Evolutionary conservation across 768 basidiomycete species (phyloP).

Genomic region (Inosperma sp.): DNA sequence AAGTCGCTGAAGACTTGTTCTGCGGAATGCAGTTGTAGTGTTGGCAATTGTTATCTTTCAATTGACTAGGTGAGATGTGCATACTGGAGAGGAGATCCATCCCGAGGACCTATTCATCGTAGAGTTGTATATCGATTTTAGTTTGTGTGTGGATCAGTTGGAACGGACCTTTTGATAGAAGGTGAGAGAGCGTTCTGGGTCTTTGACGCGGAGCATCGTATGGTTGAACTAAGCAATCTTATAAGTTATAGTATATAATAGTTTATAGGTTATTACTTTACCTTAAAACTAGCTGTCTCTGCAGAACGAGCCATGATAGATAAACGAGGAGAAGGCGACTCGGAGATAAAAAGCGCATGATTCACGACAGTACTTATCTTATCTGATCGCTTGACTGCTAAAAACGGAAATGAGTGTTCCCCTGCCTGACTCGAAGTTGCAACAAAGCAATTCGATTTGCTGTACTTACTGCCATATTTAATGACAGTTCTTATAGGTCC

Average conservation of each 20-base stretch:
- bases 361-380: no score
- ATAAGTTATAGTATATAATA: background rate
- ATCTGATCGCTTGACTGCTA: no score
- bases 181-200: conserved; percentile 71
- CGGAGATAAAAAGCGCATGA: no score
- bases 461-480: no score
- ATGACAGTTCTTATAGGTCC: no score
- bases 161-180: conserved; percentile 70
- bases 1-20: conserved; percentile 57
- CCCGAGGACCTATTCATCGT: conserved; percentile 47
- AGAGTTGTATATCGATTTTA: background rate
- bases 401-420: no score
- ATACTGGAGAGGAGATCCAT: conserved; percentile 69
- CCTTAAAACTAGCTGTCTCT: conserved; percentile 64
- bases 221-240: conserved; percentile 61
- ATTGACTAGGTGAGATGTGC: conserved; percentile 3
- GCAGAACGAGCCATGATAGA: conserved; percentile 53
- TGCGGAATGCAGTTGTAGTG: conserved; percentile 25
- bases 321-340: no score
- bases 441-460: no score
- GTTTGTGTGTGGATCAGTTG: background rate
- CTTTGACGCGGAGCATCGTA: conserved; percentile 86
- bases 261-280: conserved; percentile 18
- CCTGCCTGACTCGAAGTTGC: no score
- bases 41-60: background rate